Conservation (phyloP, 2,329 filamentous ascomycete species). For the Domatiomyces globalis region DNA sequence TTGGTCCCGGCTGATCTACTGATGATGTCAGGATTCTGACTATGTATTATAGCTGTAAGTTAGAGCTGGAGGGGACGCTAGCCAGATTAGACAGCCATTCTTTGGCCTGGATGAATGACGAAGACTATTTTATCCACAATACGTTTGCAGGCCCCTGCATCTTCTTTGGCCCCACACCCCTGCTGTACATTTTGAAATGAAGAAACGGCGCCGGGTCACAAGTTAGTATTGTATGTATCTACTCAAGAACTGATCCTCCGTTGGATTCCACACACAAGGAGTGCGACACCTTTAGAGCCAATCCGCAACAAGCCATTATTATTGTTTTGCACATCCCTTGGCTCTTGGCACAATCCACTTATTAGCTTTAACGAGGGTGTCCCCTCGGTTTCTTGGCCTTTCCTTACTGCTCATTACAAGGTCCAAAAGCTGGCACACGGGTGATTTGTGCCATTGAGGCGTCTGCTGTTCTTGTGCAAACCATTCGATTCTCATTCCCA, state of each 20-base stretch:
- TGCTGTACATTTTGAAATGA: no score
- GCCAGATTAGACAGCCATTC: not conserved
- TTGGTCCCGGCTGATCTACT: constrained; percentile 14
- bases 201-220: no score
- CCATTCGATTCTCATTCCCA: not conserved
- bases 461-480: not conserved
- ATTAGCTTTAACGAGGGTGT: not conserved
- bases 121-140: not conserved
- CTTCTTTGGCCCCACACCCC: no score
- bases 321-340: no score
- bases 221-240: no score
- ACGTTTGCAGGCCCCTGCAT: not conserved
- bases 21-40: constrained; percentile 1
- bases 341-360: no score
- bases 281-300: no score
- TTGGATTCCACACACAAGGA: no score
- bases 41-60: not conserved
- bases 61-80: not conserved
- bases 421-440: not conserved
- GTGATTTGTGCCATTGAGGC: not conserved
- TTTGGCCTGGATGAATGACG: not conserved
- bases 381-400: not conserved
- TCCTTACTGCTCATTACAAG: not conserved
- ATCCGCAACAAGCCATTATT: no score
- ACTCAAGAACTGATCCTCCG: no score